Percentiles rank a stretch among this genome's conserved stretches.
These are phyloP conservation scores for Phytophthora tubulina DNA, from an alignment of 352 stramenopile genomes.

Conservation along the genomic window DNA sequence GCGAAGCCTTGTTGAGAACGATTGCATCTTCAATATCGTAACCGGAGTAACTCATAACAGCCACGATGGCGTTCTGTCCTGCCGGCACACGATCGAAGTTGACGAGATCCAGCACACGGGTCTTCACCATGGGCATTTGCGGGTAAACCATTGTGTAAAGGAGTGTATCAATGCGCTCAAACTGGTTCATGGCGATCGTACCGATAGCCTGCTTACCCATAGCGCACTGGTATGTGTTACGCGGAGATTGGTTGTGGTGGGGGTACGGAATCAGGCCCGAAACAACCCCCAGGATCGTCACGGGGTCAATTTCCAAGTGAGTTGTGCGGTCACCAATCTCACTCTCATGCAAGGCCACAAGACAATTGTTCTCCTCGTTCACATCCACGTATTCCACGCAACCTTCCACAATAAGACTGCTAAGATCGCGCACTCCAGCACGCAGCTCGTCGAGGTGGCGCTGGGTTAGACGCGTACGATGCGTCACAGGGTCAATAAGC, in stretches of 20 bases:
- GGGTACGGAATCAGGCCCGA: constrained; percentile 99
- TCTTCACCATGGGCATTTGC: constrained; percentile 99
- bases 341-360: constrained; percentile 96
- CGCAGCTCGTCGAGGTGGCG: constrained; percentile 95
- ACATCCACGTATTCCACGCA: constrained; percentile 99
- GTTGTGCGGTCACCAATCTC: constrained; percentile 94
- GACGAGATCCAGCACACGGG: constrained; percentile 97
- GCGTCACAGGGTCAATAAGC: constrained; percentile 92
- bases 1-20: constrained; percentile 98
- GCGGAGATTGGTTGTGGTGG: constrained; percentile 98
- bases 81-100: constrained; percentile 99
- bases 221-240: constrained; percentile 99
- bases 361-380: constrained; percentile 99
- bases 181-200: constrained; percentile 99
- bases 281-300: constrained; percentile 99
- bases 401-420: constrained; percentile 92
- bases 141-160: constrained; percentile 99
- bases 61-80: constrained; percentile 99
- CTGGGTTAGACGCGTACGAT: constrained; percentile 94
- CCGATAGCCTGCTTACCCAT: constrained; percentile 99
- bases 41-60: constrained; percentile 99
- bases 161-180: constrained; percentile 98
- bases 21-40: constrained; percentile 99
- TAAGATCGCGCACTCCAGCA: constrained; percentile 77
- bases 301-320: constrained; percentile 99